phyloP scores from a whole-genome alignment of 176 grass and related monocot genomes.

The sorghum (Sorghum bicolor) region Sorghum_bicolor_NCBIv3 NC_012878.2:56210501-56211000 shows the following conservation, averaged over 20 bases:
- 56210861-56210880: slow-evolving; percentile 7
- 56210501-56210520: not conserved
- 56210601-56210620: not conserved
- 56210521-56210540: not conserved
- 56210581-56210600: not conserved
- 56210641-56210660: slow-evolving; percentile 26
- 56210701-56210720: slow-evolving; percentile 15
- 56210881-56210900: not conserved
- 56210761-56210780: slow-evolving; percentile 2
- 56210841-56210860: slow-evolving; percentile 4
- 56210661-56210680: not conserved
- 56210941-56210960: slow-evolving; percentile 2
- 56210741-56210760: not conserved
- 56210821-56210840: slow-evolving; percentile 5
- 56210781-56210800: slow-evolving; percentile 8
- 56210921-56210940: rapidly evolving
- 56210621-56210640: not conserved
- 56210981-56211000: not conserved
- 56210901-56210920: slow-evolving; percentile 16
- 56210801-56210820: not conserved
- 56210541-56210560: not conserved
- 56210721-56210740: not conserved
- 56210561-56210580: not conserved
- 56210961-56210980: slow-evolving; percentile 2
- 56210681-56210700: not conserved